These are phyloP conservation scores for Pythium phragmitis DNA, from an alignment of 352 stramenopile genomes.

Conservation along the genomic window DNA sequence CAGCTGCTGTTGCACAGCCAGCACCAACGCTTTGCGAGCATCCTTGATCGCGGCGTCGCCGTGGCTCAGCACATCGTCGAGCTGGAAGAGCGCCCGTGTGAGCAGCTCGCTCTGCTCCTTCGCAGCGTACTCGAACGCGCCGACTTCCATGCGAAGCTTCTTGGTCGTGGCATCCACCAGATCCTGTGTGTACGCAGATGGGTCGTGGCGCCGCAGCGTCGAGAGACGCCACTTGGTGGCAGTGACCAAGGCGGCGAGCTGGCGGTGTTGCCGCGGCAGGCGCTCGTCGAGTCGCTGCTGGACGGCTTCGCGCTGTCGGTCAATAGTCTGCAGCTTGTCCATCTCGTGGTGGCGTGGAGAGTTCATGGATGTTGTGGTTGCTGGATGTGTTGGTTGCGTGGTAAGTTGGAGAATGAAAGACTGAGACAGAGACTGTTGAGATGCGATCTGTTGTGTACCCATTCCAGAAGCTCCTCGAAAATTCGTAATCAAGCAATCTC, in stretches of 20 bases:
- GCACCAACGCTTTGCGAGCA: slow-evolving; percentile 51
- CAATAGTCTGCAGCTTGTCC: slow-evolving; percentile 43
- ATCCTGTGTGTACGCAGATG: slow-evolving; percentile 8
- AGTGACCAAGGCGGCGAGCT: slow-evolving; percentile 36
- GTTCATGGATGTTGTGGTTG: slow-evolving; percentile 14
- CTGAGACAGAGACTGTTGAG: background rate
- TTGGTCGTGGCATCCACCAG: slow-evolving; percentile 28
- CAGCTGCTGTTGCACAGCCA: slow-evolving; percentile 49
- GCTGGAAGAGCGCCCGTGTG: slow-evolving; percentile 47
- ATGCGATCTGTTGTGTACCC: background rate
- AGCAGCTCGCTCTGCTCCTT: slow-evolving; percentile 65
- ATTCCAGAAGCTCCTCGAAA: slow-evolving; percentile 23
- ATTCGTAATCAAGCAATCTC: slow-evolving; percentile 19
- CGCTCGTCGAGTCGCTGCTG: slow-evolving; percentile 41
- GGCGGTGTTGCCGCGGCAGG: slow-evolving; percentile 33
- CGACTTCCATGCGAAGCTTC: slow-evolving; percentile 47
- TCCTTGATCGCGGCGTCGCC: slow-evolving; percentile 50
- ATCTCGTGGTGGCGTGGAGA: slow-evolving; percentile 23
- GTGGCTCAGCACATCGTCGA: slow-evolving; percentile 66
- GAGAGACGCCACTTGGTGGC: slow-evolving; percentile 50
- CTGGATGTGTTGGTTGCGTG: slow-evolving; percentile 9
- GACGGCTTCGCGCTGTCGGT: slow-evolving; percentile 39
- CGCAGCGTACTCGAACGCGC: slow-evolving; percentile 55
- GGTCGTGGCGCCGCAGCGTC: slow-evolving; percentile 10
- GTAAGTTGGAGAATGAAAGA: slow-evolving; percentile 26